These are phyloP conservation scores for Pseudocercospora vitis DNA, from an alignment of 2,329 filamentous ascomycete species.

Conservation along the genomic window DNA sequence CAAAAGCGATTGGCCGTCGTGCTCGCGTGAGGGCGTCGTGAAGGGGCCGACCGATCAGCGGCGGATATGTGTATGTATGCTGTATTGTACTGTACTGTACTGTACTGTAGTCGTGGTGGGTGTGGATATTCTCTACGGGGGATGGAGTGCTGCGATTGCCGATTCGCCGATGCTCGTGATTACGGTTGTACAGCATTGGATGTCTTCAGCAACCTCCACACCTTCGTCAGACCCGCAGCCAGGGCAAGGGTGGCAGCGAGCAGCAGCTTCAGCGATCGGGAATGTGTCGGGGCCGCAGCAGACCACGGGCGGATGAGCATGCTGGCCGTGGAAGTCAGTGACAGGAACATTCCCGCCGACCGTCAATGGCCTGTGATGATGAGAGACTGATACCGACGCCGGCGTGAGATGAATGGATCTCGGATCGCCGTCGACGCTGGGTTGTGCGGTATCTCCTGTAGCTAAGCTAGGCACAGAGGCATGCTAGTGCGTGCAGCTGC, in stretches of 20 bases:
- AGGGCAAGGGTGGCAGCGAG: not conserved
- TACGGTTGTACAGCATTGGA: not conserved
- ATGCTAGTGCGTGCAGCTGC: constrained; percentile 1
- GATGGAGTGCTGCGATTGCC: not conserved
- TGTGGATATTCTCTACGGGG: not conserved
- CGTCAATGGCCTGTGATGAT: no score
- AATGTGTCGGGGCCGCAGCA: not conserved
- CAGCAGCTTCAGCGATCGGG: constrained; percentile 3
- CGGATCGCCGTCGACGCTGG: not conserved
- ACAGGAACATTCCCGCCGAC: not conserved
- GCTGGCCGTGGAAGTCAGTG: no score
- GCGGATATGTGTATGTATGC: no score
- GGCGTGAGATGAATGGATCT: not conserved
- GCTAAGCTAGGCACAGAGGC: no score
- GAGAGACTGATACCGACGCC: not conserved
- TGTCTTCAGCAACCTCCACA: not conserved
- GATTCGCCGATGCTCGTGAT: not conserved
- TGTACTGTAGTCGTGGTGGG: not conserved
- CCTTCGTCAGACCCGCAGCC: not conserved
- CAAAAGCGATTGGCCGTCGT: not conserved
- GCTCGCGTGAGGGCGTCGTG: not conserved
- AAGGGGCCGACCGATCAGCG: no score
- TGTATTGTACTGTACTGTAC: no score
- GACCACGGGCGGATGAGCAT: no score
- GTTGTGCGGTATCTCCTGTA: no score